phyloP scores from a whole-genome alignment of 2,329 filamentous ascomycete genomes.

The Nothophaeocryptopus gaeumannii region DNA sequence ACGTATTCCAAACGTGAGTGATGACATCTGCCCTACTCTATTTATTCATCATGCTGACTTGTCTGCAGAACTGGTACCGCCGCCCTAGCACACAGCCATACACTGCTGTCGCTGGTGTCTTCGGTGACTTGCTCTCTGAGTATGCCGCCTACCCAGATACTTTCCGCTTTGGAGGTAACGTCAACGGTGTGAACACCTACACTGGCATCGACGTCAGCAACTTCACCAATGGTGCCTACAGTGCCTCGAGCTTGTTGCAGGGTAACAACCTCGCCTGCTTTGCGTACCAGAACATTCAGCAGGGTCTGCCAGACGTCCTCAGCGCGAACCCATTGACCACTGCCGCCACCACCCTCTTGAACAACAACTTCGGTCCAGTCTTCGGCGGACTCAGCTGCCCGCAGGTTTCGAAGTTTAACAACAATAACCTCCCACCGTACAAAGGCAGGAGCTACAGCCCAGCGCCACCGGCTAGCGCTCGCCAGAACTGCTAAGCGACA shows the following conservation, averaged over 20 bases:
- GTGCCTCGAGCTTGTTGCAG: constrained; percentile 25
- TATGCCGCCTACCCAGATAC: constrained; percentile 16
- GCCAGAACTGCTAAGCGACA: too few relatives aligned
- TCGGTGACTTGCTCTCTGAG: constrained; percentile 10
- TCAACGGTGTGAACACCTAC: not conserved
- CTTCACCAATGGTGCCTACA: constrained; percentile 44
- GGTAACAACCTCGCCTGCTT: constrained; percentile 15
- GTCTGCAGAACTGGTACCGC: constrained; percentile 20
- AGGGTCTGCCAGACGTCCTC: constrained; percentile 26
- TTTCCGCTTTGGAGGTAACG: constrained; percentile 34
- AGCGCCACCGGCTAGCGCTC: too few relatives aligned
- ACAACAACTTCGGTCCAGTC: constrained; percentile 12
- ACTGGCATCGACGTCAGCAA: constrained; percentile 33
- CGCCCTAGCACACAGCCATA: constrained; percentile 20
- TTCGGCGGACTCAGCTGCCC: constrained; percentile 9
- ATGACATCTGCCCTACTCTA: too few relatives aligned
- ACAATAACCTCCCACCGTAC: too few relatives aligned
- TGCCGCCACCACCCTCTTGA: constrained; percentile 1
- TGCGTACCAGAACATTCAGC: constrained; percentile 6
- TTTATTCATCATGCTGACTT: too few relatives aligned
- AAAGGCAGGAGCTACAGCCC: too few relatives aligned
- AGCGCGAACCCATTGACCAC: too few relatives aligned
- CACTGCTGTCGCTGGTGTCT: constrained; percentile 16
- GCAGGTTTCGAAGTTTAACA: constrained; percentile 3
- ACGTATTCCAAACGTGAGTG: constrained; percentile 19